Percentiles rank a stretch among this genome's conserved stretches.
Conservation (phyloP, 192 early-diverging fungal genomes). For the Coemansia sp. region DNA sequence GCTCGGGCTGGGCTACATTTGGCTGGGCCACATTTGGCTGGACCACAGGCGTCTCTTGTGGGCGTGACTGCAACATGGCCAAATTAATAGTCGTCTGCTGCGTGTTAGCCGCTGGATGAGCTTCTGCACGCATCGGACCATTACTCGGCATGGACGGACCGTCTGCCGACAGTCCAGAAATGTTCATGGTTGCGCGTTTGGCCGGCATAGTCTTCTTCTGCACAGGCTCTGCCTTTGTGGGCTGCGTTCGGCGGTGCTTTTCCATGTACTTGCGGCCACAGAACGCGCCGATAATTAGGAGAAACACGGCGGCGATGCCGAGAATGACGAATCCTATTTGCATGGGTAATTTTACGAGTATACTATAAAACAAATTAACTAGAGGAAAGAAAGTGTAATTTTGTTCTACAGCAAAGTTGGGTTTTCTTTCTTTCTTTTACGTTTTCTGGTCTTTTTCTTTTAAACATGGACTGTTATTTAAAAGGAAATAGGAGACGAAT, state of each 20-base stretch:
- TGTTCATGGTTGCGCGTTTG: neutral
- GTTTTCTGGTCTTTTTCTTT: neutral
- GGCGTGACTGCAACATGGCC: neutral
- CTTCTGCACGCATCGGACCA: no score
- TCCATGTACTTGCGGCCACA: neutral
- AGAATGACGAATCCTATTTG: slow-evolving; percentile 8
- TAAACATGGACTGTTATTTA: neutral
- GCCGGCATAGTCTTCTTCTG: neutral
- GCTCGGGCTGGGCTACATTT: no score
- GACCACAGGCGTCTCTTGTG: no score
- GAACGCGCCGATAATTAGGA: slow-evolving; percentile 1
- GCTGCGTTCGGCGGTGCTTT: neutral
- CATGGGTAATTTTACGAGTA: neutral
- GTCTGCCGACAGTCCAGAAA: neutral
- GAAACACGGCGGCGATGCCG: neutral
- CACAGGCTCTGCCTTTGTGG: neutral
- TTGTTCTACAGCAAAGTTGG: slow-evolving; percentile 2
- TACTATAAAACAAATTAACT: slow-evolving; percentile 4
- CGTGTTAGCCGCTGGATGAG: no score
- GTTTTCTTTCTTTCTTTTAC: neutral
- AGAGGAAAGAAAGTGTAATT: neutral
- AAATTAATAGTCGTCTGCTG: neutral
- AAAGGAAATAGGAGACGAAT: neutral
- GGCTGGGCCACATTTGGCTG: no score
- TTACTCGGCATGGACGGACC: neutral